Evolutionary conservation across 2,329 filamentous ascomycete species (phyloP).

Genomic region (Aspergillus puulaauensis): DNA sequence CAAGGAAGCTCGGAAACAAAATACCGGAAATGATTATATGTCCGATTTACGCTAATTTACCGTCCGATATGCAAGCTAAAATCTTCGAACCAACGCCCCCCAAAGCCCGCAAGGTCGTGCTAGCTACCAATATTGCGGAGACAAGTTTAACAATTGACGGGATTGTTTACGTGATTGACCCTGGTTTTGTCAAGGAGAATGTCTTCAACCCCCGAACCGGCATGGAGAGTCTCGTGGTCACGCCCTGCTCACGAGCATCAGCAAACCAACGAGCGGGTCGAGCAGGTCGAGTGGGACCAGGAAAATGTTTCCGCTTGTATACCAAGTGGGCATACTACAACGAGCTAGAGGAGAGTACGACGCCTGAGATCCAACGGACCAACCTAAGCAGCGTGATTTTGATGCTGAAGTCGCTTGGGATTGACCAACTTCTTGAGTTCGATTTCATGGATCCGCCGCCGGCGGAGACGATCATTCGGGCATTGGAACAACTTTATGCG

Average conservation of each 20-base stretch:
- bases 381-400: constrained; percentile 84
- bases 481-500: constrained; percentile 87
- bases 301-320: constrained; percentile 90
- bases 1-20: constrained; percentile 78
- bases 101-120: constrained; percentile 81
- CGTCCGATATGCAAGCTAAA: constrained; percentile 84
- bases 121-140: constrained; percentile 96
- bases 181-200: constrained; percentile 93
- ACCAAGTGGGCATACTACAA: constrained; percentile 94
- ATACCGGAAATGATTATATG: constrained; percentile 85
- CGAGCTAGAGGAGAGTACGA: constrained; percentile 88
- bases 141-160: constrained; percentile 94
- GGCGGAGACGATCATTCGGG: constrained; percentile 82
- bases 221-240: constrained; percentile 88
- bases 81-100: constrained; percentile 93
- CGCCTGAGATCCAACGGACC: constrained; percentile 87
- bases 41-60: constrained; percentile 92
- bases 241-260: constrained; percentile 86
- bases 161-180: constrained; percentile 94
- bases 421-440: constrained; percentile 89
- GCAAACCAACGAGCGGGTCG: constrained; percentile 91
- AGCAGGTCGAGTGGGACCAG: constrained; percentile 86
- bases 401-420: constrained; percentile 82
- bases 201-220: constrained; percentile 87
- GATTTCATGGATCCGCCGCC: constrained; percentile 95